Conservation (phyloP, 495 filamentous ascomycete species). For the Hypoxylon fuscum region DNA sequence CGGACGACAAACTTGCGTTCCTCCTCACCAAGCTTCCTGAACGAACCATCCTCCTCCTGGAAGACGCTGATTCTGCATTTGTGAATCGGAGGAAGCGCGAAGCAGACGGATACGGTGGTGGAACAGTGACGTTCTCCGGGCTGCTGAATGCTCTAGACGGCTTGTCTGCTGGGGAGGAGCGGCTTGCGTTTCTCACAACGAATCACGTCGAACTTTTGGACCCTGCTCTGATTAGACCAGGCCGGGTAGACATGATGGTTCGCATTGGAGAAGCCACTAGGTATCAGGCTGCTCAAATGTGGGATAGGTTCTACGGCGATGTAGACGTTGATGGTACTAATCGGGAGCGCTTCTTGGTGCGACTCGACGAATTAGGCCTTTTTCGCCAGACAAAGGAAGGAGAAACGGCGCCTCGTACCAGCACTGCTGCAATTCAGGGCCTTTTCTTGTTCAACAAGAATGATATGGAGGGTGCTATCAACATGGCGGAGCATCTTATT, state of each 20-base stretch:
- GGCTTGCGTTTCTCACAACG: constrained; percentile 93
- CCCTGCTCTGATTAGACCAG: constrained; percentile 86
- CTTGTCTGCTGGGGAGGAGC: constrained; percentile 92
- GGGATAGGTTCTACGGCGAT: constrained; percentile 93
- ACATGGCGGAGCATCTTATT: constrained; percentile 75
- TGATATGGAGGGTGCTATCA: constrained; percentile 85
- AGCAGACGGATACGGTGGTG: constrained; percentile 85
- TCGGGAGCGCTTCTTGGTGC: constrained; percentile 62
- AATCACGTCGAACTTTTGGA: constrained; percentile 93
- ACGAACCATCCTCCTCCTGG: constrained; percentile 85
- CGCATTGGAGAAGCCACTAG: constrained; percentile 86
- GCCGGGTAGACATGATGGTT: constrained; percentile 92
- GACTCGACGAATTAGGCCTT: constrained; percentile 59
- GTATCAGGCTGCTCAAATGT: constrained; percentile 85
- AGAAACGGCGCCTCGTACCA: constrained; percentile 63
- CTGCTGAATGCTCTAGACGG: constrained; percentile 94
- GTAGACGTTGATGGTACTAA: constrained; percentile 69
- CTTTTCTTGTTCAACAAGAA: constrained; percentile 94
- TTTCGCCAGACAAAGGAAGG: constrained; percentile 53
- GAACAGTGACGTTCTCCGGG: constrained; percentile 94
- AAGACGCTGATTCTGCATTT: constrained; percentile 96
- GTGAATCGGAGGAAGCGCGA: constrained; percentile 79
- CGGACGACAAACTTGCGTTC: constrained; percentile 89
- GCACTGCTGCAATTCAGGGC: constrained; percentile 90
- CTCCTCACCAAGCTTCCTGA: constrained; percentile 88